These are phyloP conservation scores for Acacia confusa DNA, from an alignment of 306 rosid species.

Conservation along the genomic window DNA sequence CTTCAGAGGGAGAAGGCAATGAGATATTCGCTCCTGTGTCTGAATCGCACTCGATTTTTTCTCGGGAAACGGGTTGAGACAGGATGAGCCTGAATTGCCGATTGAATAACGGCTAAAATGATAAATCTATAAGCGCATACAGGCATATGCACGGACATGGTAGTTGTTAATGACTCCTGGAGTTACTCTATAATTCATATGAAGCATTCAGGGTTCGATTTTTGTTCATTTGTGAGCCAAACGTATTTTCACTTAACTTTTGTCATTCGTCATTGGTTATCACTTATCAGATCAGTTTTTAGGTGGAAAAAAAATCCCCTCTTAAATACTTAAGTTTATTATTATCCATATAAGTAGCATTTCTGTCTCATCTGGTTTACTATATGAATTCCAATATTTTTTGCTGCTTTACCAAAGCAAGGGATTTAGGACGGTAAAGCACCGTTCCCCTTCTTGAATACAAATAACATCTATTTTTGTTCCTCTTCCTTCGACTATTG, in stretches of 20 bases:
- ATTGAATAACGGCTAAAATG: neutral
- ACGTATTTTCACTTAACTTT: neutral
- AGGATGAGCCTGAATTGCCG: neutral
- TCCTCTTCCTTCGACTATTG: too few species aligned
- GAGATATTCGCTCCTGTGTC: neutral
- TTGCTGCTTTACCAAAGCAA: conserved; percentile 58
- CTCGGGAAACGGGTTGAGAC: neutral
- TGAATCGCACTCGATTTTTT: conserved; percentile 9
- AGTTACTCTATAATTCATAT: neutral
- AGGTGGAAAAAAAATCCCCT: neutral
- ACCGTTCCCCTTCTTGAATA: too few species aligned
- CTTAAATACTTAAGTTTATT: neutral
- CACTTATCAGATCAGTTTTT: neutral
- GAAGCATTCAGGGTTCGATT: neutral
- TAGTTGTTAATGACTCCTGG: neutral
- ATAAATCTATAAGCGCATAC: neutral
- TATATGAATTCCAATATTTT: conserved; percentile 7
- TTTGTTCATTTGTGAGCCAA: neutral
- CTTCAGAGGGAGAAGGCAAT: neutral
- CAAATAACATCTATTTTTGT: too few species aligned
- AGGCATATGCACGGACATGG: neutral
- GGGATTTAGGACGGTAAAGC: conserved; percentile 70
- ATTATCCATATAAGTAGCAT: neutral
- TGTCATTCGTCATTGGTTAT: neutral
- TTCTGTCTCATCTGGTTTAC: neutral